Percentiles rank a stretch among this genome's conserved stretches.
Evolutionary conservation across 345 rosid genomes (phyloP).

Genomic region (Moricandia arvensis): DNA sequence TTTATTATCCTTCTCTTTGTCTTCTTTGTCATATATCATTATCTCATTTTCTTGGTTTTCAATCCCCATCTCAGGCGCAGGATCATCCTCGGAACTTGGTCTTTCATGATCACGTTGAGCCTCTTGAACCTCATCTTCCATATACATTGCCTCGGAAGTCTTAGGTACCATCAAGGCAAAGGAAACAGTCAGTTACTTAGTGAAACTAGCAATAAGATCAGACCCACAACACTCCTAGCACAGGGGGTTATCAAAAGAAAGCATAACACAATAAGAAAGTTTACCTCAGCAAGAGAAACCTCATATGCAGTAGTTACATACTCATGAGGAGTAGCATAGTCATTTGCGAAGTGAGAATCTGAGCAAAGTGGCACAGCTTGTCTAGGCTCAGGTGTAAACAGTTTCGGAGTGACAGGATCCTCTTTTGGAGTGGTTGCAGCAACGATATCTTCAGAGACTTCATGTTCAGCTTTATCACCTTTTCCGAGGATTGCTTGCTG

Average conservation of each 20-base stretch:
- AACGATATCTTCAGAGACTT: constrained; percentile 42
- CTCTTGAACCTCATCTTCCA: constrained; percentile 46
- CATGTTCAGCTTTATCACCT: constrained; percentile 60
- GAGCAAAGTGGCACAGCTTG: constrained; percentile 39
- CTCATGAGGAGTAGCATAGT: constrained; percentile 24
- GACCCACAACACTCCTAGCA: too few species aligned
- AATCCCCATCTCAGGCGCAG: constrained; percentile 24
- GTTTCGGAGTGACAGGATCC: constrained; percentile 76
- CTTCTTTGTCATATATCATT: constrained; percentile 32
- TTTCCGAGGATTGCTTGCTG: constrained; percentile 43
- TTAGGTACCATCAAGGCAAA: constrained; percentile 26
- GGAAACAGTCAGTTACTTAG: constrained; percentile 29
- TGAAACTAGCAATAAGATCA: too few species aligned
- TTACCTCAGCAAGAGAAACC: constrained; percentile 50
- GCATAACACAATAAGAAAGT: neutral
- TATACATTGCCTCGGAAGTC: constrained; percentile 39
- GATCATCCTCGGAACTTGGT: constrained; percentile 33
- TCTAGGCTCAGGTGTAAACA: constrained; percentile 68
- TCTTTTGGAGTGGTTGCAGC: constrained; percentile 41
- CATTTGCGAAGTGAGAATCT: constrained; percentile 39
- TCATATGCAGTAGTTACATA: constrained; percentile 17
- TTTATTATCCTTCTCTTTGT: constrained; percentile 56
- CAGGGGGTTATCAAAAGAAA: too few species aligned
- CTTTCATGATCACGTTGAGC: constrained; percentile 43
- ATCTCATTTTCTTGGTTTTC: constrained; percentile 35